Evolutionary conservation across 2,329 filamentous ascomycete species (phyloP).

Genomic region (Aspergillus arachidicola): DNA sequence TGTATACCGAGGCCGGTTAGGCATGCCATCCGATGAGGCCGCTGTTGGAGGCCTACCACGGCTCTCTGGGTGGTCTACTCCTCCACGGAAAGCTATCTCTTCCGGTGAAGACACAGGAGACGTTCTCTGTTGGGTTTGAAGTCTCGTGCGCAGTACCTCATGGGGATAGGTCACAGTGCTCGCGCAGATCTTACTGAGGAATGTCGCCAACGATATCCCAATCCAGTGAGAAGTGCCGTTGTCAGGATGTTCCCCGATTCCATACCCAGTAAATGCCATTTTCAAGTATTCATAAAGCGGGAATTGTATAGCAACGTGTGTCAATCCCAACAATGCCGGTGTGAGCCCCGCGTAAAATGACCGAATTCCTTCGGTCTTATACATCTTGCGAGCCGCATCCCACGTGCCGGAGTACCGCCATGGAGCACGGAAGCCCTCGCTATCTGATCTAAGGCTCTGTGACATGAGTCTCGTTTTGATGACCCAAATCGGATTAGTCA

Average conservation of each 20-base stretch:
- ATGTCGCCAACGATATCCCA: slow-evolving; percentile 84
- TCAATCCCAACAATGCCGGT: slow-evolving; percentile 85
- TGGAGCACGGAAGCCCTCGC: slow-evolving; percentile 53
- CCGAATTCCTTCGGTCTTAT: slow-evolving; percentile 78
- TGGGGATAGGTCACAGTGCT: slow-evolving; percentile 96
- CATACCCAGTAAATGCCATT: slow-evolving; percentile 82
- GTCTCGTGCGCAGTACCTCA: slow-evolving; percentile 87
- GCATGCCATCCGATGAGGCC: slow-evolving; percentile 60
- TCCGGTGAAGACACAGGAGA: slow-evolving; percentile 49
- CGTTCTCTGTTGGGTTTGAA: slow-evolving; percentile 88
- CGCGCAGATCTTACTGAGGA: slow-evolving; percentile 90
- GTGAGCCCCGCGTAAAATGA: slow-evolving; percentile 96
- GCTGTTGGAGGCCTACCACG: slow-evolving; percentile 45
- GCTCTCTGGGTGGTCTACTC: slow-evolving; percentile 45
- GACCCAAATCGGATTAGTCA: slow-evolving; percentile 98
- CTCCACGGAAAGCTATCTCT: slow-evolving; percentile 52
- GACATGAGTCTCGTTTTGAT: slow-evolving; percentile 99
- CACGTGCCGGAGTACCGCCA: slow-evolving; percentile 91
- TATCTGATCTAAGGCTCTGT: slow-evolving; percentile 64
- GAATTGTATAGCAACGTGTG: slow-evolving; percentile 96
- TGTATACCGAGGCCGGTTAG: slow-evolving; percentile 63
- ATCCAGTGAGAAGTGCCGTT: slow-evolving; percentile 71
- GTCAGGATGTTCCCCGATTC: slow-evolving; percentile 74
- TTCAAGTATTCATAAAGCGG: slow-evolving; percentile 94
- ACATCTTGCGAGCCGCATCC: slow-evolving; percentile 96